Evolutionary conservation across 139 green algal species (phyloP).

Genomic region (Deuterostichococcus epilithicus): DNA sequence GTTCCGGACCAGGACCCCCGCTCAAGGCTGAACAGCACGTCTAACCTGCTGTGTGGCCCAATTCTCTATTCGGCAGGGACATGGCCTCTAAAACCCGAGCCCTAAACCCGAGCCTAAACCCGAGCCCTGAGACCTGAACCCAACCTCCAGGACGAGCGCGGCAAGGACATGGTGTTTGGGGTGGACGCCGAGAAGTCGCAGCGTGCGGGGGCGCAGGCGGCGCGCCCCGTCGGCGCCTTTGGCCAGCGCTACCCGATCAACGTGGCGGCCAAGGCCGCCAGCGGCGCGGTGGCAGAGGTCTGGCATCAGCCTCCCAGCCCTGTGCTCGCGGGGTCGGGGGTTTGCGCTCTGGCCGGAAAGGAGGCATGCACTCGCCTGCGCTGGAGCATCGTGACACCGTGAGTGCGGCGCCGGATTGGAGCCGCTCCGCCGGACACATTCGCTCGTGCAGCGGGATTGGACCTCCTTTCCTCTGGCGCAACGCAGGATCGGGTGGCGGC

Average conservation of each 20-base stretch:
- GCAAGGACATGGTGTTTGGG: conserved; percentile 31
- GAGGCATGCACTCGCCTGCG: no score
- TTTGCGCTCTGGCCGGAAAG: no score
- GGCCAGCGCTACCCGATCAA: conserved; percentile 68
- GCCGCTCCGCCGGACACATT: no score
- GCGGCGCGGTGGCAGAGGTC: conserved; percentile 7
- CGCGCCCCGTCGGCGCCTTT: conserved; percentile 52
- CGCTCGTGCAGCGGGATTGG: conserved; percentile 10
- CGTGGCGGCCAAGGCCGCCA: conserved; percentile 25
- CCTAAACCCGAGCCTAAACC: no score
- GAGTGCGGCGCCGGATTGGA: background rate
- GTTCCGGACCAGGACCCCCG: no score
- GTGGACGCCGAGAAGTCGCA: conserved; percentile 24
- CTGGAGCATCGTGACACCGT: no score
- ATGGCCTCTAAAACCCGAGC: no score
- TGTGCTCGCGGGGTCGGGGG: no score
- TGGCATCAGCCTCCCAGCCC: no score
- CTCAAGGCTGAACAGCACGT: no score
- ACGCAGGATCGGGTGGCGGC: conserved; percentile 21
- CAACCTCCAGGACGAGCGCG: background rate
- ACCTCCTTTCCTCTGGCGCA: background rate
- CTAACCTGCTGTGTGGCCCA: no score
- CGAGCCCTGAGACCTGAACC: background rate
- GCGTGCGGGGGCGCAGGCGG: background rate
- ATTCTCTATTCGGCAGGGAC: no score